A percentile compares a stretch with the other conserved stretches of the same genome.
Conservation (phyloP, 2,329 filamentous ascomycete species). For the Diaporthe ilicicola region DNA sequence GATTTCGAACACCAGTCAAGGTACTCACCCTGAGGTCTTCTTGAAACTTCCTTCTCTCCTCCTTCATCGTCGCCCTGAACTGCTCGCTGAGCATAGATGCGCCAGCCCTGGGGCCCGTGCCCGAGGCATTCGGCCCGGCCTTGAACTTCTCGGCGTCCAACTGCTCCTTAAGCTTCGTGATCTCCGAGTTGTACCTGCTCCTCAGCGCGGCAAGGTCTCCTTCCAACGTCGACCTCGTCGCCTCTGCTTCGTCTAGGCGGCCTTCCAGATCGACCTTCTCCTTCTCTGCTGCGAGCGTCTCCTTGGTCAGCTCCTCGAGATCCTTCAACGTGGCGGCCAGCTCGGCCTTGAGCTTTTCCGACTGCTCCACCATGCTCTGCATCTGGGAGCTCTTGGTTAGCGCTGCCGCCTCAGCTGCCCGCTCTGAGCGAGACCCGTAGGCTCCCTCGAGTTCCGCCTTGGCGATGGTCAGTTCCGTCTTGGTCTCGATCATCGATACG, state of each 20-base stretch:
- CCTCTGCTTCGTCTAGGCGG: conserved; percentile 51
- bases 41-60: conserved; percentile 65
- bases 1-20: not conserved
- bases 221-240: conserved; percentile 47
- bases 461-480: conserved; percentile 68
- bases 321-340: conserved; percentile 60
- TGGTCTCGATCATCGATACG: conserved; percentile 63
- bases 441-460: conserved; percentile 70
- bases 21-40: conserved; percentile 59
- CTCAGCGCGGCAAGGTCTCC: conserved; percentile 47
- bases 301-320: conserved; percentile 61
- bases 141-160: conserved; percentile 60
- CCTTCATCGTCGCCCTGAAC: conserved; percentile 64
- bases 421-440: conserved; percentile 66
- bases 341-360: conserved; percentile 60
- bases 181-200: conserved; percentile 52
- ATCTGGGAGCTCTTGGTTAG: conserved; percentile 59
- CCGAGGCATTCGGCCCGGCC: conserved; percentile 45
- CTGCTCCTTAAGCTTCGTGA: conserved; percentile 57
- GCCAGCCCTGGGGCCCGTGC: conserved; percentile 50
- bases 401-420: conserved; percentile 65
- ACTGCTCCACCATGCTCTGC: conserved; percentile 54
- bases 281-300: conserved; percentile 59
- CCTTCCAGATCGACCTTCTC: conserved; percentile 57
- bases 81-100: conserved; percentile 64